A percentile compares a stretch with the other conserved stretches of the same genome.
These are phyloP conservation scores for Zygotorulaspora sp. DNA, from an alignment of 805 yeast species.

Conservation along the genomic window DNA sequence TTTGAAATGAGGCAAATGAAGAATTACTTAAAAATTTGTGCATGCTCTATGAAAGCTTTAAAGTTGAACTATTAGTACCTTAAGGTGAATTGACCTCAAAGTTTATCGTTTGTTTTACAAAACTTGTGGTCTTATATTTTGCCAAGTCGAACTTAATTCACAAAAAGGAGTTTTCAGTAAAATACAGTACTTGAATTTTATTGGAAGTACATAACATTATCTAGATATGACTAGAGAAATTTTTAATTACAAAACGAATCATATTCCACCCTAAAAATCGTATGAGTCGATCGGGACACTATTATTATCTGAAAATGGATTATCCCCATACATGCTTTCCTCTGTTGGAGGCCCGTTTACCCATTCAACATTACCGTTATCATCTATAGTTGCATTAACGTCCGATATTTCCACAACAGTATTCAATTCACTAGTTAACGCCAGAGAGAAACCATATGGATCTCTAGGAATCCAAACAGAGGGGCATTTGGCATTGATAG, in stretches of 20 bases:
- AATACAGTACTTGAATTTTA: too few species aligned
- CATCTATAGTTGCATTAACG: conserved; percentile 56
- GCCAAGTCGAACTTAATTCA: too few species aligned
- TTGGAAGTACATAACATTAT: too few species aligned
- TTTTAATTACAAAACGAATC: not conserved
- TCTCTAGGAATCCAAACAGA: conserved; percentile 91
- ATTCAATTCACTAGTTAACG: conserved; percentile 51
- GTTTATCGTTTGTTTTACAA: too few species aligned
- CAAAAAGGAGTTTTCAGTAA: too few species aligned
- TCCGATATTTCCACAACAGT: conserved; percentile 61
- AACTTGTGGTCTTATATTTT: too few species aligned
- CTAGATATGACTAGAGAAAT: too few species aligned
- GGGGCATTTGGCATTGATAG: conserved; percentile 62
- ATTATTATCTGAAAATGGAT: conserved; percentile 10
- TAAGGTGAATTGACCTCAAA: too few species aligned
- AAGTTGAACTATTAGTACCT: too few species aligned
- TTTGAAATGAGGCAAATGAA: too few species aligned
- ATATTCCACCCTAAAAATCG: not conserved
- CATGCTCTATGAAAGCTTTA: too few species aligned
- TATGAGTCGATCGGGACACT: not conserved
- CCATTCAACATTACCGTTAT: conserved; percentile 46
- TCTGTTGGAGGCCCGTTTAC: conserved; percentile 48
- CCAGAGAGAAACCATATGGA: conserved; percentile 71
- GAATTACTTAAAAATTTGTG: too few species aligned
- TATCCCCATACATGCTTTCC: conserved; percentile 12